Conservation (phyloP, 148 eudicot genomes). For the Tetragonia tetragonoides region DNA sequence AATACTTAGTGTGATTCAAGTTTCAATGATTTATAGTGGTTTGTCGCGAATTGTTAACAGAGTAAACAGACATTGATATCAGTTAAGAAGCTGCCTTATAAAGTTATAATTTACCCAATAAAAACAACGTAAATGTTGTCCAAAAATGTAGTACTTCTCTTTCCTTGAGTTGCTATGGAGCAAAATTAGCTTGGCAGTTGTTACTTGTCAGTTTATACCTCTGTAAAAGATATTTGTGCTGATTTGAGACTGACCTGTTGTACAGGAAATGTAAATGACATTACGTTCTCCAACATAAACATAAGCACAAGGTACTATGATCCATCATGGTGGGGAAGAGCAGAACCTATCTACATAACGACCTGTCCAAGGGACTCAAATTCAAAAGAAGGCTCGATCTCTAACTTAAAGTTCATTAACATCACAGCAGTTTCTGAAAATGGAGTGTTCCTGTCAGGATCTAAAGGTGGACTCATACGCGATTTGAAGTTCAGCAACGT, state of each 20-base stretch:
- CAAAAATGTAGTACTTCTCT: no score
- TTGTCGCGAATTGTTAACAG: no score
- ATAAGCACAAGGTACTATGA: slow-evolving; percentile 89
- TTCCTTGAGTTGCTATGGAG: no score
- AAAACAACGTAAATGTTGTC: no score
- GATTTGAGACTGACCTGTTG: neutral
- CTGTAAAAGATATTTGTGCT: neutral
- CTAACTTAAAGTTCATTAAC: slow-evolving; percentile 66
- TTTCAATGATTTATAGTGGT: no score
- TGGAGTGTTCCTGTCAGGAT: slow-evolving; percentile 81
- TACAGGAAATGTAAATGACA: slow-evolving; percentile 82
- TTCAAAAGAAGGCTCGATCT: slow-evolving; percentile 62
- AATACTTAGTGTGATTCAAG: no score
- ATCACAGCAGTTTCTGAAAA: slow-evolving; percentile 83
- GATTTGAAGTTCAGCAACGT: slow-evolving; percentile 57
- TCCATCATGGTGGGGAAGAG: slow-evolving; percentile 99
- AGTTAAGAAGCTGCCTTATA: no score
- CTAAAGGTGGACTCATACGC: slow-evolving; percentile 48
- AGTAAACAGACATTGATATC: no score
- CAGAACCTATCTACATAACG: slow-evolving; percentile 87
- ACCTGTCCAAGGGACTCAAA: slow-evolving; percentile 63
- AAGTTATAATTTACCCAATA: no score
- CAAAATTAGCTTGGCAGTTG: no score
- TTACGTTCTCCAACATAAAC: slow-evolving; percentile 92
- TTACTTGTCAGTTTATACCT: neutral